Base-by-base conservation (phyloP, 1,139 yeast genomes). In the Debaryomyces sp. region DNA sequence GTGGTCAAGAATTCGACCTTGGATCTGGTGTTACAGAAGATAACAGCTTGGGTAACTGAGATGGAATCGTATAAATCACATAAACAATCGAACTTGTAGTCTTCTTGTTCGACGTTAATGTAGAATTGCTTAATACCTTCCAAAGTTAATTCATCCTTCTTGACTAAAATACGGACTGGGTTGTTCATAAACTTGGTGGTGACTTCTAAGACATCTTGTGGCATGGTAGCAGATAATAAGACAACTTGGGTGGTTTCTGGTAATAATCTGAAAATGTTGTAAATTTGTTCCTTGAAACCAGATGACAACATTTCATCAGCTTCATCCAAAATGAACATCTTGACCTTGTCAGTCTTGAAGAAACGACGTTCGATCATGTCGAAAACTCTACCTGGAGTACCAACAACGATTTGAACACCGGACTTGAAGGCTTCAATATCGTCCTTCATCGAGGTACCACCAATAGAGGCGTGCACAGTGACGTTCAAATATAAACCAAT, bases 331-430 rank as follows among this genome's bases (percentile, higher is more conserved):
- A 94, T 89, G 80, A 94, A 88, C 97, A 94, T 92, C 82, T 91
- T 90, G 71, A 94, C 81, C 75, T 87, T 82, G 66, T 89, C 87
- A 63, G 97, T 90, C 75, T 82, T 87, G 78, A 94, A 86, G 78
- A 81, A 82, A 73, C 97, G 86, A 76, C 97, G 86, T 76, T 89
- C 91, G 71, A 94, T 94, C 96, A 94, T 92, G 75, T 94, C 98
- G 73, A 76, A 87, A 62, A 94, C 97, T 82, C 99, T 90, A 76
- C 99, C 99, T 73, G 99, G 99, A 63, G 99, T 94, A 80, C 99
- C 99, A 59, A 92, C 96, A 62, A 94, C 96, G 57, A 94, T 82
- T 78, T 94, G 99, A 62, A 90, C 96, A 73, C 97, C 97, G 56
- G 85, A 82, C 71, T 84, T 88, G 77, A 94, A 86, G 58, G 95